Percentiles rank a stretch among this genome's conserved stretches.
Conservation (phyloP, 129 eudicot genomes). For the Kitagawia praeruptora region DNA sequence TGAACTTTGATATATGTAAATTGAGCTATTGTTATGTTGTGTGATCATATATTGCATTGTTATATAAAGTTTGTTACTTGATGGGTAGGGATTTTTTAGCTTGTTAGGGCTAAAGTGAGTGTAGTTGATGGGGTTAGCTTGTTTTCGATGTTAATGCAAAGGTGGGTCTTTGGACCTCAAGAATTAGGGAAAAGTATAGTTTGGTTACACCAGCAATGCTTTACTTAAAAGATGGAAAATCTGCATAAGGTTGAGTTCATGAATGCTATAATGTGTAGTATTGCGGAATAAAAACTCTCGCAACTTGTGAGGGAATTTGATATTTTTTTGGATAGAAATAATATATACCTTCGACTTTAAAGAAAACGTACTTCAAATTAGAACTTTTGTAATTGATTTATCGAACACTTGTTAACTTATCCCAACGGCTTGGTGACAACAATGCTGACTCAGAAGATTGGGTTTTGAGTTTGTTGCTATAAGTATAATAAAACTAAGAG, state of each 20-base stretch:
- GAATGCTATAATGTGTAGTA: not conserved
- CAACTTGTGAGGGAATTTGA: not conserved
- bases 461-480: not conserved
- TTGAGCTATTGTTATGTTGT: not conserved
- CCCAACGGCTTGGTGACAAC: not conserved
- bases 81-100: not conserved
- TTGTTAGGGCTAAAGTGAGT: not conserved
- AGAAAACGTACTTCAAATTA: not conserved
- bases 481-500: not conserved
- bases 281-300: too few relatives aligned
- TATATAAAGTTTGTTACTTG: not conserved
- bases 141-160: not conserved
- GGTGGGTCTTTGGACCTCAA: not conserved
- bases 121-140: not conserved
- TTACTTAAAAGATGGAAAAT: too few relatives aligned
- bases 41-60: not conserved
- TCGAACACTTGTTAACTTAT: not conserved
- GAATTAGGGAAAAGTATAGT: too few relatives aligned
- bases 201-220: not conserved
- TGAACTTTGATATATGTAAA: not conserved
- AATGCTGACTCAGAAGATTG: not conserved
- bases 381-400: too few relatives aligned
- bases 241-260: too few relatives aligned
- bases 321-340: not conserved
- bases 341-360: too few relatives aligned